phyloP scores from a whole-genome alignment of 2,329 filamentous ascomycete species.

The Fusarium pseudograminearum region DNA sequence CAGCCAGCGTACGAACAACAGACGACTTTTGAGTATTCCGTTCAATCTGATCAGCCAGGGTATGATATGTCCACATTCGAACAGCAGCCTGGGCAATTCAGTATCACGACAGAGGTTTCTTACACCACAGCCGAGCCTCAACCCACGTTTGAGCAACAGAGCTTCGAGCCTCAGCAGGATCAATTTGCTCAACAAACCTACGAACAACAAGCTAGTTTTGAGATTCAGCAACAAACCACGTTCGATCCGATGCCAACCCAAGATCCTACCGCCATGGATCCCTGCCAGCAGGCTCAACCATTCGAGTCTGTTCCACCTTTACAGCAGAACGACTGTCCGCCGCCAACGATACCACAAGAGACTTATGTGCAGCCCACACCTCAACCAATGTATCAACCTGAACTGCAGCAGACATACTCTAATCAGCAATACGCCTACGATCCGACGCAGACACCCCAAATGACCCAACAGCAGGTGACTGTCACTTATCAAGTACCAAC shows the following conservation, averaged over 20 bases:
- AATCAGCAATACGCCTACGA: conserved; percentile 17
- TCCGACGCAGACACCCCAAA: conserved; percentile 7
- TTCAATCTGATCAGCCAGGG: conserved; percentile 8
- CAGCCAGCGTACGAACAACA: conserved; percentile 30
- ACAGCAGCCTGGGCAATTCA: conserved; percentile 28
- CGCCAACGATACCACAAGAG: background rate
- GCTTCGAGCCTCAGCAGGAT: conserved; percentile 15
- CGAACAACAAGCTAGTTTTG: conserved; percentile 17
- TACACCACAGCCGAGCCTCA: conserved; percentile 9
- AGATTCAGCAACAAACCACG: conserved; percentile 24
- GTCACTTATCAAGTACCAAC: conserved; percentile 15
- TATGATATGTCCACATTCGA: conserved; percentile 14
- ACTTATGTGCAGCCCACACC: background rate
- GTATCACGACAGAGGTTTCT: conserved; percentile 1
- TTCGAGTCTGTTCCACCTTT: background rate
- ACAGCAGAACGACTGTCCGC: conserved; percentile 8
- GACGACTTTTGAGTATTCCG: conserved; percentile 11
- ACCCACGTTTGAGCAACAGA: background rate
- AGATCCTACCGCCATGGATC: background rate
- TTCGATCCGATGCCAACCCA: background rate
- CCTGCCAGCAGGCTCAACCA: background rate
- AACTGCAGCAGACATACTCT: conserved; percentile 10
- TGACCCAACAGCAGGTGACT: conserved; percentile 11
- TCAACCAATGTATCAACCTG: conserved; percentile 7
- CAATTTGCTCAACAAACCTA: conserved; percentile 19